These are phyloP conservation scores for Cadophora luteo-olivacea DNA, from an alignment of 2,329 filamentous ascomycete genomes.

Conservation along the genomic window DNA sequence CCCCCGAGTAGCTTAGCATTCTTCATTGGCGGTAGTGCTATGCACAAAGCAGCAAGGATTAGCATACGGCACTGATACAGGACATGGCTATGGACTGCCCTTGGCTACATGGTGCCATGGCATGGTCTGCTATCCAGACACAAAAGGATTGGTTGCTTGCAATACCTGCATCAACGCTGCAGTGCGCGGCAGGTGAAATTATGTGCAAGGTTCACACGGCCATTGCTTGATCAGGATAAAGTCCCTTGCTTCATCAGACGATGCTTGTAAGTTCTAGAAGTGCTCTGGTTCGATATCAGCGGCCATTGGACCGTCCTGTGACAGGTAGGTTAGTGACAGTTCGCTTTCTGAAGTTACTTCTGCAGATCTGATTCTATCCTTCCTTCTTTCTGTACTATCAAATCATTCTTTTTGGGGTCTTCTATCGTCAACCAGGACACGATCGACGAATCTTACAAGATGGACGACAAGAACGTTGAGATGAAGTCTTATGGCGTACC, in stretches of 20 bases:
- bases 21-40: not conserved
- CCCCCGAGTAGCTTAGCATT: not conserved
- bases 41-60: not conserved
- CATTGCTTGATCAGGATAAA: constrained; percentile 9
- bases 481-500: constrained; percentile 15
- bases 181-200: constrained; percentile 3
- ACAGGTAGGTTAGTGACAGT: not conserved
- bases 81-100: not conserved
- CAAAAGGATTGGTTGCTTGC: constrained; percentile 9
- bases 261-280: not conserved
- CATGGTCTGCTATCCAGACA: not conserved
- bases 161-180: constrained; percentile 9
- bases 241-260: constrained; percentile 1
- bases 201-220: constrained; percentile 1
- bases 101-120: not conserved
- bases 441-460: constrained; percentile 23
- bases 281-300: not conserved
- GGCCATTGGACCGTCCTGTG: not conserved
- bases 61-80: not conserved
- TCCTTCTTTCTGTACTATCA: constrained; percentile 8
- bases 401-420: not conserved
- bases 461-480: constrained; percentile 31
- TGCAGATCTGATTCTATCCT: not conserved
- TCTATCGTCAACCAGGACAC: not conserved
- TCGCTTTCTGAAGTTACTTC: constrained; percentile 5